Evolutionary conservation across 106 monocot genomes (phyloP), one percentile per base, ranked within the genome.

Genomic region (Posidonia australis): DNA sequence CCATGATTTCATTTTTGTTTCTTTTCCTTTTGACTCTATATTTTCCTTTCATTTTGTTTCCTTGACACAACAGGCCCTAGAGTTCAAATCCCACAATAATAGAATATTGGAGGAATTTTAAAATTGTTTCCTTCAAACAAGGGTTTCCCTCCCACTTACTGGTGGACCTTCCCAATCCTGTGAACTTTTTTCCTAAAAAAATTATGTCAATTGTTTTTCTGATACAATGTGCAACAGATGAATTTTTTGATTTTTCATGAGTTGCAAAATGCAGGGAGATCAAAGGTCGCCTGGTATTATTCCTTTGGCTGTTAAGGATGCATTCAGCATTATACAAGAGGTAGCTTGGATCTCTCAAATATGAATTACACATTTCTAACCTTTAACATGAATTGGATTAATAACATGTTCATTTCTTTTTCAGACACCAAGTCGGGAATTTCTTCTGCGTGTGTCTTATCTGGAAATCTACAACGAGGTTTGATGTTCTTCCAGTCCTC

Each of bases 391-490:
- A 36, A 36, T 36, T 7, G 2, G 7, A 4, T 36, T 36, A 7
- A 36, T 36, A 71, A 56, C 52, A 43, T 64, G 11, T 30, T 49
- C 27, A 49, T 70, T 46, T 72, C 32, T 58, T 63, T 28, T 73
- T 32, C 68, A 92, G 93, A 93, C 93, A 21, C 93, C 93, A 63
- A 89, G 67, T 74, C 82, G 93, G 16, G 93, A 93, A 61, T 93
- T 89, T 82, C 83, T 93, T 23, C 83, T 93, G 46, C 93, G 93
- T 62, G 89, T 93, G 10, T 93, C 93, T 56, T 93, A 93, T 77
- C 71, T 93, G 75, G 93, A 93, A 82, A 93, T 93, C 51, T 93
- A 93, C 54, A 93, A 93, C 65, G 93, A 93, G 93, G 92, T 92
- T 72, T 70, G 71, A 11, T 55, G 5, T 22, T 49, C 48, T 49